Evolutionary conservation across 441 rosid genomes (phyloP), one percentile per base, ranked within the genome.

Genomic region (Arabidopsis lyrata): DNA sequence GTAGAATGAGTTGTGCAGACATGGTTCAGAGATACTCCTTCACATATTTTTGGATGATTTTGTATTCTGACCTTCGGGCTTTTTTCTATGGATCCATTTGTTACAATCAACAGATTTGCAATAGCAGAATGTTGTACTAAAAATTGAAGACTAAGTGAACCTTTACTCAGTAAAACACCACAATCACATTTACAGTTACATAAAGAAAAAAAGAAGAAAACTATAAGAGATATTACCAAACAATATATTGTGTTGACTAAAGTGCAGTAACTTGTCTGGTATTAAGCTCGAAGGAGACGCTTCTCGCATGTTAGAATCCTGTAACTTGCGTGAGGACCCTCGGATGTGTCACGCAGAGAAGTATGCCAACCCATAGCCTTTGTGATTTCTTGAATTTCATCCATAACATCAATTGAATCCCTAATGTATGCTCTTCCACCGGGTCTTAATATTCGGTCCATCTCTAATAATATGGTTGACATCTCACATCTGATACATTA

Each of bases 371-470:
- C 94, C 97, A 95, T 88, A 52, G 95, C 95, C 48, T 78, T 93
- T 3, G 87, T 87, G 13, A 84, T 86, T 75, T 82, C 95, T 78
- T 80, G 86, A 83, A 95, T 89, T 75, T 95, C 98, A 36, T 84
- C 91, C 87, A 93, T 86, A 55, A 90, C 90, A 47, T 86, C 84
- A 5, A 95, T 76, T 2, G 92, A 78, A 50, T 95, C 99, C 20
- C 97, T 92, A 4, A 95, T 91, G 71, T 93, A 95, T 44, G 73
- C 98, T 70, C 79, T 84, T 53, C 99, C 98, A 34, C 98, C 97
- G 4, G 99, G 99, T 82, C 99, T 87, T 52, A 95, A 74, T 10
- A 95, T 91, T 70, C 98, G 88, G 73, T 95, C 99, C 99, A 95
- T 95, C 91, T 95, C 98, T 27, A 95, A 91, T 92, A 95, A 86